A percentile compares a stretch with the other conserved stretches of the same genome.
Evolutionary conservation across 176 grass and related monocot genomes (phyloP).

Genomic region (Phoenix roebelenii): DNA sequence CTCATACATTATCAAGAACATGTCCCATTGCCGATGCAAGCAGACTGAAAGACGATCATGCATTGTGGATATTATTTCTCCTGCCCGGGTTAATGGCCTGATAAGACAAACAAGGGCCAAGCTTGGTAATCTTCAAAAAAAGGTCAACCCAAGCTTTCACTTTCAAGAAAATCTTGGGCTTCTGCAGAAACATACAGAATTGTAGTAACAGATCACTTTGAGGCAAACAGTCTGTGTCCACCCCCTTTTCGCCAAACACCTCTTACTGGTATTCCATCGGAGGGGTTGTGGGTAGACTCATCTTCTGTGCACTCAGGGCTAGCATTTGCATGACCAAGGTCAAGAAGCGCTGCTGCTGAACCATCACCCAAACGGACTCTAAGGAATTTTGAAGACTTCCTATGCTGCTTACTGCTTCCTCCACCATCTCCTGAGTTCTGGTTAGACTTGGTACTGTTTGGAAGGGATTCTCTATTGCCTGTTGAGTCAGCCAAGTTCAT

Average conservation of each 20-base stretch:
- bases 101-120: too few relatives aligned
- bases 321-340: constrained; percentile 23
- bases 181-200: too few relatives aligned
- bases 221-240: constrained; percentile 45
- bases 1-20: too few relatives aligned
- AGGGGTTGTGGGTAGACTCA: constrained; percentile 7
- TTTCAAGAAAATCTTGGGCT: too few relatives aligned
- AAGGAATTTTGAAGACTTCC: constrained; percentile 63
- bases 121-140: too few relatives aligned
- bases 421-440: constrained; percentile 5
- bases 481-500: not conserved
- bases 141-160: too few relatives aligned
- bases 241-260: constrained; percentile 78
- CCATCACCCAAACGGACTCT: constrained; percentile 54
- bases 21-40: too few relatives aligned
- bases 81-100: too few relatives aligned
- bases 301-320: constrained; percentile 28
- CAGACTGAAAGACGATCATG: too few relatives aligned
- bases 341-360: constrained; percentile 37
- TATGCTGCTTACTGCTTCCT: constrained; percentile 27
- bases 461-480: not conserved
- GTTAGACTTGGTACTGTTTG: not conserved
- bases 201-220: constrained; percentile 2
- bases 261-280: constrained; percentile 28
- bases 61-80: too few relatives aligned